Evolutionary conservation across 345 rosid genomes (phyloP).

Genomic region (Salix arbutifolia): DNA sequence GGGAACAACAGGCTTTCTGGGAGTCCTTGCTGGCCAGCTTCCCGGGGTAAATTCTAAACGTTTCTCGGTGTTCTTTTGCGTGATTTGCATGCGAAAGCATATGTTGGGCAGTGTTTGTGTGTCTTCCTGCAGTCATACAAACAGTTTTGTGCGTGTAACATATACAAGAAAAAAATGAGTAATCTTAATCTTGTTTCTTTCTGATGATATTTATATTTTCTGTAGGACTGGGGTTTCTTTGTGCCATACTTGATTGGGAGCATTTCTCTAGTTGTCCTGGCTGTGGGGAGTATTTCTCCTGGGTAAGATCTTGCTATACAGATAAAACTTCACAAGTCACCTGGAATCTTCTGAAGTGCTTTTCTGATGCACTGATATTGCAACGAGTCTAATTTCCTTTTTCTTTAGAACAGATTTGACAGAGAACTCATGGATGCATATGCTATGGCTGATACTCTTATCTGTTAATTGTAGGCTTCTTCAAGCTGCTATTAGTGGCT

Average conservation of each 20-base stretch:
- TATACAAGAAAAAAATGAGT: background rate
- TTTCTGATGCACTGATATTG: background rate
- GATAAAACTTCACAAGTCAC: background rate
- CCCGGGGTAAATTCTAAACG: conserved; percentile 59
- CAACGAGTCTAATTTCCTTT: background rate
- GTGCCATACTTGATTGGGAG: conserved; percentile 88
- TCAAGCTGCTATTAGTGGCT: conserved; percentile 77
- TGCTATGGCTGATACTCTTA: conserved; percentile 7
- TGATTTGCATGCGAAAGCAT: too few relatives aligned
- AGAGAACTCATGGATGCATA: background rate
- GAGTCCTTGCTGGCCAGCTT: conserved; percentile 84
- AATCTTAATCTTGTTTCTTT: background rate
- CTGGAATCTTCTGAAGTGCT: background rate
- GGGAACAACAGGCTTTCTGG: conserved; percentile 74
- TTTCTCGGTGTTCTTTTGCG: background rate
- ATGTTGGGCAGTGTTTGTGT: too few relatives aligned
- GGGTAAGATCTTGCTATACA: conserved; percentile 68
- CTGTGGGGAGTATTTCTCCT: conserved; percentile 78
- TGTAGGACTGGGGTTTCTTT: conserved; percentile 97
- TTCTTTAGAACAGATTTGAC: background rate
- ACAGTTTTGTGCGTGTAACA: background rate
- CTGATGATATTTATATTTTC: background rate
- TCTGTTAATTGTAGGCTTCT: conserved; percentile 52
- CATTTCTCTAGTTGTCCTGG: conserved; percentile 78
- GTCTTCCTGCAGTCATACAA: too few relatives aligned